Evolutionary conservation across 139 green algal species (phyloP), one percentile per base, ranked within the genome.

Genomic region (Chlorella sorokiniana): DNA sequence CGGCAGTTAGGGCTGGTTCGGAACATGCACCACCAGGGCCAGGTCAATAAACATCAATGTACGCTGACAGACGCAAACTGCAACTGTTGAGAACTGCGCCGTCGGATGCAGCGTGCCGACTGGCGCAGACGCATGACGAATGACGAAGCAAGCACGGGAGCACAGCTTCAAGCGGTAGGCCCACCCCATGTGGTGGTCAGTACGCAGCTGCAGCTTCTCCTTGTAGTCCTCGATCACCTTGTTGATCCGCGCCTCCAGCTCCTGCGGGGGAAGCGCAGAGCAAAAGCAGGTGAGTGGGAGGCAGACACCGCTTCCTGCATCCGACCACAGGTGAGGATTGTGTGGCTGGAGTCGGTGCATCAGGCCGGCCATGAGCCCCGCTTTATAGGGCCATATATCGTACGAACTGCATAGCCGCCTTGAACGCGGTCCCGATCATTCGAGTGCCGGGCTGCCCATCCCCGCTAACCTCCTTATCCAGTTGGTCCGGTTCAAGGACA

Each of bases 101-200:
- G n/a, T n/a, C n/a, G n/a, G n/a, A n/a, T n/a, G n/a, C n/a, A n/a
- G n/a, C n/a, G n/a, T n/a, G n/a, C n/a, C n/a, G n/a, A n/a, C n/a
- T n/a, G n/a, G n/a, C n/a, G 56, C 56, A 56, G 48, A 16, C 48
- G 16, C 14, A 25, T 72, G 65, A 44, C 20, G 14, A 48, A 72
- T 27, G 35, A 4, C 33, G 27, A 23, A 6, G 4, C 2, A 31
- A 45, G 5, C 18, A 5, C 8, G 44, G 42, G 8, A 44, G 41
- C 44, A 40, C 9, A 44, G 8, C 27, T 44, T 10, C 44, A 42
- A 0, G 23, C 8, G 1, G 29, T 35, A 9, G 16, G 31, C 89
- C 83, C 75, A 94, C 88, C 94, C 95, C 91, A 98, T 94, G 84
- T 98, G 95, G 56, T 94, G 91, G 59, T 88, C 62, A 4, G 93